Evolutionary conservation across 2,329 filamentous ascomycete genomes (phyloP).

Genomic region (Aspergillus japonicus): DNA sequence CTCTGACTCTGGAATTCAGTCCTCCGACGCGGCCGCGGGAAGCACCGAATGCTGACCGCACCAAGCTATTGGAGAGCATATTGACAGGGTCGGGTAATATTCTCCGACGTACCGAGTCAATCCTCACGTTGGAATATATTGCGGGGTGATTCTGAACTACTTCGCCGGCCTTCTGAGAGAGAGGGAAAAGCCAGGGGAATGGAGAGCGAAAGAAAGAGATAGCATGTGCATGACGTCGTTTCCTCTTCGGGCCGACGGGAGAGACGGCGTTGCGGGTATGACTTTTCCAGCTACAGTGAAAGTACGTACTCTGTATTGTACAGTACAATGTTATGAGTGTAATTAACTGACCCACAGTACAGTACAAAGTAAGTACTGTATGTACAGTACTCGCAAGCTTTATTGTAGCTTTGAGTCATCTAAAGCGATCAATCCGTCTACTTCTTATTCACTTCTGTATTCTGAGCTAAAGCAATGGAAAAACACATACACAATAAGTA

Average conservation of each 20-base stretch:
- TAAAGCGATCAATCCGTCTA: no score
- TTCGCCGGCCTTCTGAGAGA: not conserved
- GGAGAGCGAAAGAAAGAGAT: not conserved
- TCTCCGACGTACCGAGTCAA: not conserved
- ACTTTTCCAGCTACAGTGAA: not conserved
- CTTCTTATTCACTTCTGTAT: no score
- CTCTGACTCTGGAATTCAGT: constrained; percentile 15
- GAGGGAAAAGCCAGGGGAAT: not conserved
- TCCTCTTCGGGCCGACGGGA: constrained; percentile 22
- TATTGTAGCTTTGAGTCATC: no score
- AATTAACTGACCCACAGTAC: no score
- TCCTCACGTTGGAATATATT: not conserved
- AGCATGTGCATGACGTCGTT: constrained; percentile 23
- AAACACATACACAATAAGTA: no score
- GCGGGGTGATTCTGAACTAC: not conserved
- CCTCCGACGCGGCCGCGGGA: constrained; percentile 13
- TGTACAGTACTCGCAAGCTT: no score
- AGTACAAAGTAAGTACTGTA: no score
- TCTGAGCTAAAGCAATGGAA: no score
- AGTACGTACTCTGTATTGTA: no score
- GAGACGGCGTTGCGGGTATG: constrained; percentile 6
- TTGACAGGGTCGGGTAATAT: not conserved
- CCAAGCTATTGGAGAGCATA: constrained; percentile 31
- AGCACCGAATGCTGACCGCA: constrained; percentile 22
- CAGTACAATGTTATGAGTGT: no score